phyloP scores from a whole-genome alignment of 441 rosid species.

The Eugenia klotzschiana region DNA sequence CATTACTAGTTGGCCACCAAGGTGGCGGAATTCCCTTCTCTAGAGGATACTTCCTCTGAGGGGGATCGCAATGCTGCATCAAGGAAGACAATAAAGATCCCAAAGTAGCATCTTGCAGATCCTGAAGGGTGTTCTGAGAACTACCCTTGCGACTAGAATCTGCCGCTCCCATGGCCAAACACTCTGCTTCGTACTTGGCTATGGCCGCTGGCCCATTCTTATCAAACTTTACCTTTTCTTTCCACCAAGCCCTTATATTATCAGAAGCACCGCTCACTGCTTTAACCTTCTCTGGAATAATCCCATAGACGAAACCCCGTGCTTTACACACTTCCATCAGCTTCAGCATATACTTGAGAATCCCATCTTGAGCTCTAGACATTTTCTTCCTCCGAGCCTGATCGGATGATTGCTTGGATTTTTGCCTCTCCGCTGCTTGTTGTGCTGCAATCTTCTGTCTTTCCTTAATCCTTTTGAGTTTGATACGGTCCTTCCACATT shows the following conservation, averaged over 20 bases:
- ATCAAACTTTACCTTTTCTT: slow-evolving; percentile 95
- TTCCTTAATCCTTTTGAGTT: slow-evolving; percentile 75
- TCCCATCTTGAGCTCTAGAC: slow-evolving; percentile 99
- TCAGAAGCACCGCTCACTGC: slow-evolving; percentile 91
- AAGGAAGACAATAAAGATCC: slow-evolving; percentile 87
- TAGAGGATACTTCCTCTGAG: slow-evolving; percentile 91
- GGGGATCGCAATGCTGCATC: slow-evolving; percentile 98
- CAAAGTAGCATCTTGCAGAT: slow-evolving; percentile 88
- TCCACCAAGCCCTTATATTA: slow-evolving; percentile 98
- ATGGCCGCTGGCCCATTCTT: slow-evolving; percentile 97
- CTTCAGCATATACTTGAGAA: slow-evolving; percentile 96
- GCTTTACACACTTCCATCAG: slow-evolving; percentile 97
- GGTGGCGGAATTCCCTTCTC: slow-evolving; percentile 87
- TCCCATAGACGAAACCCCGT: slow-evolving; percentile 90
- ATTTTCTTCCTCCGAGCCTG: slow-evolving; percentile 97
- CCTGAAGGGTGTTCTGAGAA: slow-evolving; percentile 60
- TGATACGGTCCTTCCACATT: slow-evolving; percentile 92
- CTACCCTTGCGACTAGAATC: slow-evolving; percentile 44
- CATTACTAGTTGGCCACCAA: slow-evolving; percentile 96
- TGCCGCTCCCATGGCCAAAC: slow-evolving; percentile 45
- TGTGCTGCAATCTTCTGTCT: slow-evolving; percentile 45
- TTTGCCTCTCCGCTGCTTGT: slow-evolving; percentile 55
- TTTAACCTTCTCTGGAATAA: slow-evolving; percentile 94
- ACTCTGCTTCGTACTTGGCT: slow-evolving; percentile 71
- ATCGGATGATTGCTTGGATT: slow-evolving; percentile 58